These are phyloP conservation scores for Mucor mucedo DNA, from an alignment of 371 early-diverging fungal species.

Conservation along the genomic window DNA sequence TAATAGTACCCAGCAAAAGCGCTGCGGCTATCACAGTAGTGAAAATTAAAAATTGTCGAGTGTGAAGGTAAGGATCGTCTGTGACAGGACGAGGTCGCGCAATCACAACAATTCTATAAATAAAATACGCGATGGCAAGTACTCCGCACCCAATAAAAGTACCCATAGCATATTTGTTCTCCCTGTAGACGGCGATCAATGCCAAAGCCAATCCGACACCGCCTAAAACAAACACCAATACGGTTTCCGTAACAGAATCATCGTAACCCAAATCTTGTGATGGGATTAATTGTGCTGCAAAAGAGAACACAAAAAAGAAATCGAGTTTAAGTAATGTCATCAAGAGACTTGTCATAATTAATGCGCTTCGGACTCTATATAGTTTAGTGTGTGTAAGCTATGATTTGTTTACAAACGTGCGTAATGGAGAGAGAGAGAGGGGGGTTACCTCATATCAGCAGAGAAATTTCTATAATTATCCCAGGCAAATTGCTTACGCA, in stretches of 20 bases:
- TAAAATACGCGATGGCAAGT: constrained; percentile 36
- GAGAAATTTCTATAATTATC: constrained; percentile 58
- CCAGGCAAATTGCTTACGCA: constrained; percentile 59
- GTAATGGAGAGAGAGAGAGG: too few relatives aligned
- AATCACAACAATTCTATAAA: constrained; percentile 42
- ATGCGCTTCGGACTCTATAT: constrained; percentile 46
- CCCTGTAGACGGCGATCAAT: constrained; percentile 43
- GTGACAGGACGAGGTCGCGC: constrained; percentile 19
- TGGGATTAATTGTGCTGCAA: constrained; percentile 58
- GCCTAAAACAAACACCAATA: constrained; percentile 49
- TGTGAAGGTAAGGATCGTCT: constrained; percentile 50
- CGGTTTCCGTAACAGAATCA: constrained; percentile 41
- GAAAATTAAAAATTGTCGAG: constrained; percentile 52
- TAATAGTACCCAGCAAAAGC: constrained; percentile 31
- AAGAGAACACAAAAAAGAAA: constrained; percentile 55
- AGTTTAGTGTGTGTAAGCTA: too few relatives aligned
- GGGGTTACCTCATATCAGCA: constrained; percentile 51
- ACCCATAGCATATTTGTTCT: constrained; percentile 41
- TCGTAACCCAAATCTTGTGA: constrained; percentile 46
- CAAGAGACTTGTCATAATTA: constrained; percentile 43
- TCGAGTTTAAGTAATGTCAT: constrained; percentile 54
- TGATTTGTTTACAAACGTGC: too few relatives aligned
- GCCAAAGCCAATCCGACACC: constrained; percentile 38
- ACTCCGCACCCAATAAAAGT: constrained; percentile 29
- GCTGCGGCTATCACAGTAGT: constrained; percentile 44